These are phyloP conservation scores for Arabidopsis hybrid DNA, from an alignment of 441 rosid species.

Conservation along the genomic window DNA sequence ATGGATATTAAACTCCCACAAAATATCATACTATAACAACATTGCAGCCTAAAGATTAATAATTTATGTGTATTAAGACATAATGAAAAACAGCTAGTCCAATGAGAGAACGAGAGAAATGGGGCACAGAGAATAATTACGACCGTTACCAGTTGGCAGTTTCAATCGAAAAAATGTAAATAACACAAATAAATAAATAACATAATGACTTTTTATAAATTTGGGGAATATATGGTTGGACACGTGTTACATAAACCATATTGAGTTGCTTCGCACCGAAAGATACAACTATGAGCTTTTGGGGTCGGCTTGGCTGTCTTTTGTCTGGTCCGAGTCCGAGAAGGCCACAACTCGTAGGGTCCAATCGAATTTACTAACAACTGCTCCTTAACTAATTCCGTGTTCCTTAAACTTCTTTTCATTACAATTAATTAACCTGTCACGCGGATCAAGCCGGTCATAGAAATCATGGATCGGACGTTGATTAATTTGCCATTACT, in stretches of 20 bases:
- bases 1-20: too few relatives aligned
- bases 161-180: conserved; percentile 11
- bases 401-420: conserved; percentile 31
- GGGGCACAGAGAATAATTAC: conserved; percentile 16
- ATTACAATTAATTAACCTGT: conserved; percentile 17
- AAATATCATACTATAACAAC: too few relatives aligned
- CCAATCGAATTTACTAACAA: conserved; percentile 18
- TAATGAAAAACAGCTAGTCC: conserved; percentile 1
- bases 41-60: too few relatives aligned
- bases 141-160: conserved; percentile 24
- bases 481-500: conserved; percentile 15
- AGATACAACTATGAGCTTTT: conserved; percentile 28
- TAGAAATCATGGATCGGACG: conserved; percentile 6
- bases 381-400: conserved; percentile 18
- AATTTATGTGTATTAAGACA: too few relatives aligned
- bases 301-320: conserved; percentile 27
- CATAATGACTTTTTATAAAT: not conserved
- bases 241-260: conserved; percentile 19
- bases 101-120: not conserved
- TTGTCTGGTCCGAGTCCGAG: conserved; percentile 34
- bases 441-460: conserved; percentile 18
- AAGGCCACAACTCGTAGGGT: conserved; percentile 30
- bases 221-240: conserved; percentile 22
- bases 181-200: not conserved
- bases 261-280: conserved; percentile 37